Base-by-base conservation (phyloP, 2,329 filamentous ascomycete species). In the Massarina eburnea region DNA sequence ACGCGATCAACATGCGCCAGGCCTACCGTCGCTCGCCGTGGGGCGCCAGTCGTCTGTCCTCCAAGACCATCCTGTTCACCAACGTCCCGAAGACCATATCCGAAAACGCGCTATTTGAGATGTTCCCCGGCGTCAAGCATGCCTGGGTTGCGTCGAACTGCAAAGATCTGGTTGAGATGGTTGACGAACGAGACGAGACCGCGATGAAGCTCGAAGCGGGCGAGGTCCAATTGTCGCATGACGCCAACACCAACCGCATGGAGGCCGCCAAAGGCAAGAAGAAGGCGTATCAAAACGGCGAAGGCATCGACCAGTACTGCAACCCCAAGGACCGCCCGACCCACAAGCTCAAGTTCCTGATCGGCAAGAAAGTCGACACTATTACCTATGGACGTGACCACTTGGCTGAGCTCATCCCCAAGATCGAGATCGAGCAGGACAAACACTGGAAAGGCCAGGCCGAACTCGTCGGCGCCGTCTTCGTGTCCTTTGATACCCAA, bases 401-500 rank as follows among this genome's bases (percentile, higher is more conserved):
- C 63, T 80, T 96, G 39, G 80, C 84, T 39, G 83, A 85, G 37
- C 77, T 95, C 30, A 83, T 85, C 35, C 86, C 88, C 3, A 80
- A 86, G 52, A 85, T 89, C 33, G 79, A 85, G 33, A 73, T 78
- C 17, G 79, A 84, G 34, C 89, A 94, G 67, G 78, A 77, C 41
- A 76, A 80, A 44, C 88, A 89, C 62, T 81, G 79, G 43, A 76
- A 79, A 12, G 85, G 87, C 41, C 79, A 88, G 30, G 82, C 80
- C 36, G 80, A 84, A 41, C 81, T 85, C 42, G 76, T 90, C 6
- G 82, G 86, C 1, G 86, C 88, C 15, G 88, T 94, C 5, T 97
- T 99, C 63, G 82, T 97, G 48, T 89, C 96, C 64, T 99, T 96
- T 61, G 79, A 82, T 48, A 83, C 79, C 4, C 91, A 96, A 69